These are phyloP conservation scores for Fomitopsis palustris DNA, from an alignment of 1,284 basidiomycete species.

Conservation along the genomic window DNA sequence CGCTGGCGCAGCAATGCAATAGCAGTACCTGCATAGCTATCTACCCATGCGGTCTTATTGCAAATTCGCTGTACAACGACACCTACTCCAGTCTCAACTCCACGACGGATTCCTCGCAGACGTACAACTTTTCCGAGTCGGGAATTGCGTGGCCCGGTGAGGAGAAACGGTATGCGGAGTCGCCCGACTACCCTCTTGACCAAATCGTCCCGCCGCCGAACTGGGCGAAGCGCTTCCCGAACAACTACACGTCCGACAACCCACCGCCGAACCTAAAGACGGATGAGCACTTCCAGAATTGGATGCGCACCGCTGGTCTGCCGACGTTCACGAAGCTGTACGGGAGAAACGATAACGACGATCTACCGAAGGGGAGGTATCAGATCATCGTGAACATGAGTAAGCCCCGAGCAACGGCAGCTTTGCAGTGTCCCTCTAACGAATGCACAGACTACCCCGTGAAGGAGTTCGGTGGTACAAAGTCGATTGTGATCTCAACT, in stretches of 20 bases:
- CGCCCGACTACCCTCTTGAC: conserved; percentile 53
- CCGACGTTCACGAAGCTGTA: conserved; percentile 97
- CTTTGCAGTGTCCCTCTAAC: not conserved
- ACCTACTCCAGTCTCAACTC: conserved; percentile 71
- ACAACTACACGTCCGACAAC: conserved; percentile 67
- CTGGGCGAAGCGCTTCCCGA: conserved; percentile 73
- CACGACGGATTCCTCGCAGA: conserved; percentile 44
- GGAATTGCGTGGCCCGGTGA: conserved; percentile 96
- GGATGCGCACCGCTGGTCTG: conserved; percentile 98
- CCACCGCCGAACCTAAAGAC: conserved; percentile 74
- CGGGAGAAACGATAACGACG: conserved; percentile 82
- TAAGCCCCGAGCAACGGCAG: conserved; percentile 37
- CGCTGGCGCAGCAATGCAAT: conserved; percentile 54
- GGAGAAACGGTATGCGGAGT: conserved; percentile 79
- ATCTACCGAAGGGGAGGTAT: conserved; percentile 76
- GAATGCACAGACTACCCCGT: conserved; percentile 84
- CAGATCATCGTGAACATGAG: conserved; percentile 79
- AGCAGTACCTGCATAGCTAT: conserved; percentile 49
- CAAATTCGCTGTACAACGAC: conserved; percentile 98
- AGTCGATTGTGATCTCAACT: conserved; percentile 95
- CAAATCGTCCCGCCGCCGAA: conserved; percentile 91
- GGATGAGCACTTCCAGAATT: conserved; percentile 98
- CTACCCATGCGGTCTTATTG: conserved; percentile 97
- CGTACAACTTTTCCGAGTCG: conserved; percentile 76
- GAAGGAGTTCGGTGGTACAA: conserved; percentile 87